A percentile compares a stretch with the other conserved stretches of the same genome.
Conservation (phyloP, 352 stramenopile genomes). For the Elongisporangium prolatum region DNA sequence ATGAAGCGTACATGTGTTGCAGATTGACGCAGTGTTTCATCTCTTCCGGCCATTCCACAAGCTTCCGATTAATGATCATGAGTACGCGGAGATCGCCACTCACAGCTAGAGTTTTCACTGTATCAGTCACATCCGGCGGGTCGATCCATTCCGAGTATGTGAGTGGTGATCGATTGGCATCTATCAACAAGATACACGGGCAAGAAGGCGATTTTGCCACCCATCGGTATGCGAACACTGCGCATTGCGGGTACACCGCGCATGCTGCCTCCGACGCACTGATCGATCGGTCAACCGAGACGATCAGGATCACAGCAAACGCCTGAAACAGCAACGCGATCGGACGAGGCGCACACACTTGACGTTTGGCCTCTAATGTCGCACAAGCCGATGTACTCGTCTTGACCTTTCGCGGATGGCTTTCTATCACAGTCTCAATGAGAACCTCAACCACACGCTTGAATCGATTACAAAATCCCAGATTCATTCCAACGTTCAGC, state of each 20-base stretch:
- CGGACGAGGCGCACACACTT: neutral
- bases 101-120: slow-evolving; percentile 9
- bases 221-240: slow-evolving; percentile 16
- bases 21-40: slow-evolving; percentile 6
- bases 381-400: neutral
- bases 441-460: slow-evolving; percentile 14
- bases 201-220: slow-evolving; percentile 10
- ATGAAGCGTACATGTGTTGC: slow-evolving; percentile 7
- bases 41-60: slow-evolving; percentile 10
- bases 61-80: slow-evolving; percentile 10
- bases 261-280: neutral
- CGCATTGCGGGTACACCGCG: slow-evolving; percentile 3
- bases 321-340: neutral
- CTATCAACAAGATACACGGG: slow-evolving; percentile 21
- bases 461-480: slow-evolving; percentile 26
- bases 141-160: slow-evolving; percentile 21
- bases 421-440: slow-evolving; percentile 1
- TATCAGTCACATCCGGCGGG: slow-evolving; percentile 9
- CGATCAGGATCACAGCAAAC: neutral
- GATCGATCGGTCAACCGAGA: neutral
- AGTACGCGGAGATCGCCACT: slow-evolving; percentile 9
- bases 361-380: neutral
- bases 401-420: neutral
- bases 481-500: slow-evolving; percentile 25
- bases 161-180: slow-evolving; percentile 14